A percentile compares a stretch with the other conserved stretches of the same genome.
Conservation (phyloP, 202 grass and related monocot species). For the Musa balbisiana region DNA sequence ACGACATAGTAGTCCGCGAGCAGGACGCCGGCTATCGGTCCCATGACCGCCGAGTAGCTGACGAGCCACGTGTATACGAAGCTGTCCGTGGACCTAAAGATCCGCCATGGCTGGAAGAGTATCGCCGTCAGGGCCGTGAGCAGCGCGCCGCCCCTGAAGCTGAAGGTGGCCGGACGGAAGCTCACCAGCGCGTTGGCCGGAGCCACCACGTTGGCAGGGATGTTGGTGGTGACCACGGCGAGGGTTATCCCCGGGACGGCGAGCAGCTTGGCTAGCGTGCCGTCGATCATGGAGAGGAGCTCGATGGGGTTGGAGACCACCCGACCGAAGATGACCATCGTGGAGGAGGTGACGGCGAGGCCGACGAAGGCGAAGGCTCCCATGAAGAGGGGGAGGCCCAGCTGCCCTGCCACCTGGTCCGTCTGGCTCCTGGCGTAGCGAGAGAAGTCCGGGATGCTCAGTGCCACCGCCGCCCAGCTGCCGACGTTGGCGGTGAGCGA, state of each 20-base stretch:
- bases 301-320: conserved; percentile 33
- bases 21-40: conserved; percentile 32
- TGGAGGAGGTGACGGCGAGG: conserved; percentile 37
- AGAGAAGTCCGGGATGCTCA: conserved; percentile 42
- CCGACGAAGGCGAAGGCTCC: conserved; percentile 25
- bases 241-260: conserved; percentile 33
- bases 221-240: conserved; percentile 34
- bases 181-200: conserved; percentile 30
- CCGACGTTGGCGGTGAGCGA: conserved; percentile 34
- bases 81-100: conserved; percentile 32
- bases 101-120: conserved; percentile 37
- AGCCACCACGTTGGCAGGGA: conserved; percentile 39
- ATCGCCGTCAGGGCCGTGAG: conserved; percentile 20
- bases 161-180: conserved; percentile 33
- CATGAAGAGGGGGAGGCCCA: conserved; percentile 30
- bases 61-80: conserved; percentile 42
- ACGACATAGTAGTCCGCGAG: conserved; percentile 32
- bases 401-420: conserved; percentile 33
- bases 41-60: conserved; percentile 25
- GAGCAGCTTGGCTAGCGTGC: conserved; percentile 6
- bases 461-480: conserved; percentile 17
- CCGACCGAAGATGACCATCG: conserved; percentile 29
- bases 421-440: conserved; percentile 22
- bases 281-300: conserved; percentile 27
- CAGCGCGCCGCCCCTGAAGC: conserved; percentile 27